These are phyloP conservation scores for Amphirosellinia nigrospora DNA, from an alignment of 495 filamentous ascomycete species.

Conservation along the genomic window DNA sequence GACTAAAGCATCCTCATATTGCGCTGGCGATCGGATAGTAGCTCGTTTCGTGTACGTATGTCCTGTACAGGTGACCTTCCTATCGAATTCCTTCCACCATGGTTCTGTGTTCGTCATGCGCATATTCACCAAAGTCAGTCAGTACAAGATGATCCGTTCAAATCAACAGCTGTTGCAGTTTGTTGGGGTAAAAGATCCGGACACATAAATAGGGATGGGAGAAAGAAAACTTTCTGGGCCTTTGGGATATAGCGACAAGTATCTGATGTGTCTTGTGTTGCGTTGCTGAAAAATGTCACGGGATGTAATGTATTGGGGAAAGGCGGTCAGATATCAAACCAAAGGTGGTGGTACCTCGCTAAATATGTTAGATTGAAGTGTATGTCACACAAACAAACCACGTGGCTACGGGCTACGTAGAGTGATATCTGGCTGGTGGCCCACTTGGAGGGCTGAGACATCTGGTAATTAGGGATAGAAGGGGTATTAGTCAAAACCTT, in stretches of 20 bases:
- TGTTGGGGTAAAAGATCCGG: neutral
- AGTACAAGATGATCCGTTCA: neutral
- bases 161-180: neutral
- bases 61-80: neutral
- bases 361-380: neutral
- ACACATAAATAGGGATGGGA: neutral
- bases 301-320: neutral
- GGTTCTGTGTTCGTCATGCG: slow-evolving; percentile 8
- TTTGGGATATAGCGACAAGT: neutral
- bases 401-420: too few relatives aligned
- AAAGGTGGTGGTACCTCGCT: neutral
- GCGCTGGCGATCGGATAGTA: neutral
- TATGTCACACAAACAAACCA: too few relatives aligned
- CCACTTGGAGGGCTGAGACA: too few relatives aligned
- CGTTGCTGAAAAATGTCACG: too few relatives aligned
- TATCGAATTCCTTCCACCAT: neutral
- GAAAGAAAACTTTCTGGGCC: neutral
- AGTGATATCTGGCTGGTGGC: too few relatives aligned
- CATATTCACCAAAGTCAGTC: neutral
- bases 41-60: neutral
- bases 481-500: too few relatives aligned
- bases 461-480: too few relatives aligned
- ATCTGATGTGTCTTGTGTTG: too few relatives aligned
- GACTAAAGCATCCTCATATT: neutral
- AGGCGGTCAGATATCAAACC: neutral